Percentiles rank a stretch among this genome's conserved stretches.
These are phyloP conservation scores for Sporothrix mexicana DNA, from an alignment of 2,329 filamentous ascomycete genomes.

Conservation along the genomic window DNA sequence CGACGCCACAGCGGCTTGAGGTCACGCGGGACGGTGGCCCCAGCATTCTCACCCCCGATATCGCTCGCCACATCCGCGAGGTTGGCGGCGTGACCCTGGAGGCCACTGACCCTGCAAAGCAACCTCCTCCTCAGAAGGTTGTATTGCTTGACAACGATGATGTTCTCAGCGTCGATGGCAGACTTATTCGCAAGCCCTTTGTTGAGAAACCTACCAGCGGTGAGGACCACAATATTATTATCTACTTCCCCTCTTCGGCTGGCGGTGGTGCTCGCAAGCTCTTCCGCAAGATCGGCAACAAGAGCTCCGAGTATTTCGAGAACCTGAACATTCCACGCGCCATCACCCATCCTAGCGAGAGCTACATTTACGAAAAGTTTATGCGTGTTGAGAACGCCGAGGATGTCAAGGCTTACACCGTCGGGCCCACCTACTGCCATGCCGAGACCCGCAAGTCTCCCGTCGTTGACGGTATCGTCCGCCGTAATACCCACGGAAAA, in stretches of 20 bases:
- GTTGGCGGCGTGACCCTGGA: slow-evolving; percentile 78
- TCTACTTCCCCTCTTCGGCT: slow-evolving; percentile 88
- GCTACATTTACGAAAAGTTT: slow-evolving; percentile 97
- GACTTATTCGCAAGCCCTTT: slow-evolving; percentile 84
- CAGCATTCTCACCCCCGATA: slow-evolving; percentile 74
- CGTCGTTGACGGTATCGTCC: slow-evolving; percentile 93
- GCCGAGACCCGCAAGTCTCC: slow-evolving; percentile 97
- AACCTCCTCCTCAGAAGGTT: slow-evolving; percentile 66
- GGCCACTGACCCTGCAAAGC: slow-evolving; percentile 66
- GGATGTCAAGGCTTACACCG: slow-evolving; percentile 98
- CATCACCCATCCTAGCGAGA: slow-evolving; percentile 78
- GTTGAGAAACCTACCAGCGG: slow-evolving; percentile 98
- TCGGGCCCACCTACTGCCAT: slow-evolving; percentile 90
- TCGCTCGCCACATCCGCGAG: slow-evolving; percentile 79
- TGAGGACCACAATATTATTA: slow-evolving; percentile 98
- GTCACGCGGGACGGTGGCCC: slow-evolving; percentile 94
- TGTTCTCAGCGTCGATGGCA: slow-evolving; percentile 84
- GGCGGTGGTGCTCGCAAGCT: slow-evolving; percentile 89
- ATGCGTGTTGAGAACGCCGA: slow-evolving; percentile 96
- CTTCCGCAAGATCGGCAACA: slow-evolving; percentile 98
- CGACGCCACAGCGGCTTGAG: slow-evolving; percentile 85
- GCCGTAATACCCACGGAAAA: slow-evolving; percentile 95
- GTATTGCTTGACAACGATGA: slow-evolving; percentile 91
- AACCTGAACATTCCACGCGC: slow-evolving; percentile 77
- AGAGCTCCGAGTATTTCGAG: slow-evolving; percentile 92